Conservation (phyloP, 768 basidiomycete genomes). For the Kwoniella sp. region DNA sequence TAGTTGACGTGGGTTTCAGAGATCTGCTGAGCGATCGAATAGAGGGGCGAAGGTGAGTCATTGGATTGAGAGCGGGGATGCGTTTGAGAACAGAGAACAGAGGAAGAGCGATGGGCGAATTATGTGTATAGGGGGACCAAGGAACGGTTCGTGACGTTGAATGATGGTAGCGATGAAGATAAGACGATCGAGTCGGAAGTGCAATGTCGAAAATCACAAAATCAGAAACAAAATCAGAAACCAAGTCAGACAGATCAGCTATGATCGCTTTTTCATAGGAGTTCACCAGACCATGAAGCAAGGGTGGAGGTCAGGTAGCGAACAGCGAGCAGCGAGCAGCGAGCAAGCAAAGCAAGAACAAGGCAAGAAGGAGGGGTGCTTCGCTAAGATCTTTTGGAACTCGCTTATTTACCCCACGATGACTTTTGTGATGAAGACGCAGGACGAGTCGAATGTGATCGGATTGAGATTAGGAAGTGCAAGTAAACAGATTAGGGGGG, state of each 20-base stretch:
- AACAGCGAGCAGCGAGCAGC: no score
- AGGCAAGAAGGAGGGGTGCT: neutral
- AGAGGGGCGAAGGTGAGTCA: neutral
- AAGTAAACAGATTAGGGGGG: no score
- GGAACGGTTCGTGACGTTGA: neutral
- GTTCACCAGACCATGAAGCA: neutral
- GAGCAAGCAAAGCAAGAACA: no score
- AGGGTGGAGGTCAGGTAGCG: neutral
- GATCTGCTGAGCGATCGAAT: neutral
- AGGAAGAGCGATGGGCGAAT: no score
- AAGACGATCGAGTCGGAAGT: neutral
- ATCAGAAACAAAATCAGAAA: neutral
- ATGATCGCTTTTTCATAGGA: neutral
- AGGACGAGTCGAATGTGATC: neutral
- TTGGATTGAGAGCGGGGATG: neutral
- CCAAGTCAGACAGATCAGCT: neutral
- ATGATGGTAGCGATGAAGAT: no score
- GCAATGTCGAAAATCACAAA: no score
- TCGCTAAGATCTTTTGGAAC: neutral
- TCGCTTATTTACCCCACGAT: slow-evolving; percentile 1
- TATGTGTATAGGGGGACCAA: no score
- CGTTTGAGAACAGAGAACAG: neutral
- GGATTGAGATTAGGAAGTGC: neutral
- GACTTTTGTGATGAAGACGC: no score
- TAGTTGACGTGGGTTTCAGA: neutral